A percentile compares a stretch with the other conserved stretches of the same genome.
Conservation (phyloP, 2,329 filamentous ascomycete species). For the Penicillium hordei region DNA sequence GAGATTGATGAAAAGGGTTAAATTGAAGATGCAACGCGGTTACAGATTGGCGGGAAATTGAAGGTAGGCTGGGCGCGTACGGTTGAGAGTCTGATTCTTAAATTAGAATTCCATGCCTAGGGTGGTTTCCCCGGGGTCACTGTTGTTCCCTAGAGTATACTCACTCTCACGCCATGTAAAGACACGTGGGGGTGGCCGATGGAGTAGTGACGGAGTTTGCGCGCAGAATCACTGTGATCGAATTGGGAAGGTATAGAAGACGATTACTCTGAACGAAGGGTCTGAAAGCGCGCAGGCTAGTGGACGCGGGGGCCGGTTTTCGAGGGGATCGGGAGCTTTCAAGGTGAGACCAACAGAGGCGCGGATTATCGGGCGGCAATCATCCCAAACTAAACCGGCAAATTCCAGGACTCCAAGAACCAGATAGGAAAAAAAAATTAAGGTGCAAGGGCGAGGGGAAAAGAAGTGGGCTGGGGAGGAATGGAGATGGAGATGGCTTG, state of each 20-base stretch:
- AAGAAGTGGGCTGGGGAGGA: conserved; percentile 20
- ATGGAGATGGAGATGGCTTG: conserved; percentile 27
- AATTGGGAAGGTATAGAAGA: background rate
- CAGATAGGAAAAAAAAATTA: conserved; percentile 10
- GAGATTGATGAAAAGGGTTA: background rate
- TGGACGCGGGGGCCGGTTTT: conserved; percentile 18
- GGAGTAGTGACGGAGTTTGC: background rate
- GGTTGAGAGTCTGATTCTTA: conserved; percentile 5
- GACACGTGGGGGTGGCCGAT: conserved; percentile 7
- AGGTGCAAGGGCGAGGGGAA: conserved; percentile 18
- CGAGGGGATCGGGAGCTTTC: conserved; percentile 14
- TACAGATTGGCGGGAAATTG: background rate
- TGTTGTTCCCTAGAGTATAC: conserved; percentile 8
- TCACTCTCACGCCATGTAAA: conserved; percentile 27
- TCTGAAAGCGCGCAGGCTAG: conserved; percentile 14
- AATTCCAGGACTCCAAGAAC: background rate
- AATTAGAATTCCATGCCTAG: conserved; percentile 7
- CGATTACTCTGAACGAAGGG: conserved; percentile 1
- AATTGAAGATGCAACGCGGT: background rate
- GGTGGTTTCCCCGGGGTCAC: background rate
- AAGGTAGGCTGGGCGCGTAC: conserved; percentile 3
- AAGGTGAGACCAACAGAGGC: conserved; percentile 10
- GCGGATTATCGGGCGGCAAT: conserved; percentile 5
- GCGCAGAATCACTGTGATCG: background rate
- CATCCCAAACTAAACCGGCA: conserved; percentile 2